Evolutionary conservation across 2,329 filamentous ascomycete species (phyloP).

Genomic region (Amesomyces nigricolor): DNA sequence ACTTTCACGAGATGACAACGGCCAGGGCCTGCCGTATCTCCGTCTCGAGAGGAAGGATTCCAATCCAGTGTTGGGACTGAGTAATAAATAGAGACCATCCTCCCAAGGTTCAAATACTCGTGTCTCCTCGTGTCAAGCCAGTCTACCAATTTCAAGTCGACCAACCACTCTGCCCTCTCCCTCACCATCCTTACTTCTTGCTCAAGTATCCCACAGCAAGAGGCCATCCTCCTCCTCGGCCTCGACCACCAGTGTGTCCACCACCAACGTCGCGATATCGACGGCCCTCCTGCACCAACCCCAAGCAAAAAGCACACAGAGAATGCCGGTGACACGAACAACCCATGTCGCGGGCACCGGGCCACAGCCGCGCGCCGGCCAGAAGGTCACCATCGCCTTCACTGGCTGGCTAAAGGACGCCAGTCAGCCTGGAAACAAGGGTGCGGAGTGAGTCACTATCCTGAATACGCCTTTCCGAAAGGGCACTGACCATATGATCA

Average conservation of each 20-base stretch:
- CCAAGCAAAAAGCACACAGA: background rate
- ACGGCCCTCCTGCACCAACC: no score
- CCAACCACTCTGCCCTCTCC: no score
- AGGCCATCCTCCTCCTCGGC: no score
- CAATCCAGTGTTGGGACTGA: background rate
- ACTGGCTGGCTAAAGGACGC: constrained; percentile 77
- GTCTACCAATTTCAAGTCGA: no score
- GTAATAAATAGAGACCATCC: background rate
- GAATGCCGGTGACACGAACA: constrained; percentile 70
- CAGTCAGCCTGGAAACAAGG: constrained; percentile 56
- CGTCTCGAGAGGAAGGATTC: background rate
- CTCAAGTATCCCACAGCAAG: no score
- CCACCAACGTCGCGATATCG: no score
- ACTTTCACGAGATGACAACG: background rate
- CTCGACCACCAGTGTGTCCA: no score
- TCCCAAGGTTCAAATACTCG: background rate
- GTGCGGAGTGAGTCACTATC: constrained; percentile 51
- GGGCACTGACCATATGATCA: constrained; percentile 34
- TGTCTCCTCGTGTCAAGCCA: no score
- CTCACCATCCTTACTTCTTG: no score
- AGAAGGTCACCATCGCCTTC: constrained; percentile 84
- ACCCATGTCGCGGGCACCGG: constrained; percentile 56
- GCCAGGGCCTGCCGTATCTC: constrained; percentile 3
- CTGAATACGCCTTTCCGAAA: constrained; percentile 20
- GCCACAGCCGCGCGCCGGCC: constrained; percentile 56